Conservation (phyloP, 257 asterid species). For the Scutellaria minor region DNA sequence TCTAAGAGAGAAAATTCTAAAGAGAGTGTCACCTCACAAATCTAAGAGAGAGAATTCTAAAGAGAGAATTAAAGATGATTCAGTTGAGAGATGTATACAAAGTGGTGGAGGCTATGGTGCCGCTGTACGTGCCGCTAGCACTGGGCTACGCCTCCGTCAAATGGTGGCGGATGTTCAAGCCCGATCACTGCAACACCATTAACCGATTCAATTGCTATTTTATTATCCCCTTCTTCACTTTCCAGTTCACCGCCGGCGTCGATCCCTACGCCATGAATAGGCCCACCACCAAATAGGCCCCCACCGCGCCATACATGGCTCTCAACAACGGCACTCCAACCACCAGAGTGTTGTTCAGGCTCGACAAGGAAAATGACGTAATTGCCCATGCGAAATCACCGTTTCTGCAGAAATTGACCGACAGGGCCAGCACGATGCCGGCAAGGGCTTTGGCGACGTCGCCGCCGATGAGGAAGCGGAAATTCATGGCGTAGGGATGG, state of each 20-base stretch:
- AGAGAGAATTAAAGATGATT: too few relatives aligned
- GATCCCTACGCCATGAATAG: too few relatives aligned
- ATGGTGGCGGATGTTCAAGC: slow-evolving; percentile 61
- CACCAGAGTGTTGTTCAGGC: slow-evolving; percentile 62
- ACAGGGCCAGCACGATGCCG: slow-evolving; percentile 40
- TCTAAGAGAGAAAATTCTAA: too few relatives aligned
- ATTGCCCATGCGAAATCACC: slow-evolving; percentile 64
- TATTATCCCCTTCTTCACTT: slow-evolving; percentile 74
- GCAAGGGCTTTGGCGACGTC: slow-evolving; percentile 55
- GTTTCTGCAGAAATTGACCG: slow-evolving; percentile 51
- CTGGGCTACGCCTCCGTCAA: slow-evolving; percentile 69
- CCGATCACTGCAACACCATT: slow-evolving; percentile 73
- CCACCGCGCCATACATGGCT: slow-evolving; percentile 74
- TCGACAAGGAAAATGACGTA: slow-evolving; percentile 59
- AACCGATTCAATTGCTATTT: slow-evolving; percentile 71
- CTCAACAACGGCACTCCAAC: slow-evolving; percentile 69
- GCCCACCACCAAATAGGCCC: slow-evolving; percentile 60
- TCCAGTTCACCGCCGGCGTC: slow-evolving; percentile 69
- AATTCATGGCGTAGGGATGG: slow-evolving; percentile 72
- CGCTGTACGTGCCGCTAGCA: slow-evolving; percentile 44
- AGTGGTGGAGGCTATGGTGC: slow-evolving; percentile 61
- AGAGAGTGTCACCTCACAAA: too few relatives aligned
- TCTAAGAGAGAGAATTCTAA: too few relatives aligned
- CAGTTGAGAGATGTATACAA: slow-evolving; percentile 56
- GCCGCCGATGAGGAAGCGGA: slow-evolving; percentile 59